Evolutionary conservation across 2,329 filamentous ascomycete species (phyloP), one percentile per base, ranked within the genome.

Genomic region (Curvularia spicifera): DNA sequence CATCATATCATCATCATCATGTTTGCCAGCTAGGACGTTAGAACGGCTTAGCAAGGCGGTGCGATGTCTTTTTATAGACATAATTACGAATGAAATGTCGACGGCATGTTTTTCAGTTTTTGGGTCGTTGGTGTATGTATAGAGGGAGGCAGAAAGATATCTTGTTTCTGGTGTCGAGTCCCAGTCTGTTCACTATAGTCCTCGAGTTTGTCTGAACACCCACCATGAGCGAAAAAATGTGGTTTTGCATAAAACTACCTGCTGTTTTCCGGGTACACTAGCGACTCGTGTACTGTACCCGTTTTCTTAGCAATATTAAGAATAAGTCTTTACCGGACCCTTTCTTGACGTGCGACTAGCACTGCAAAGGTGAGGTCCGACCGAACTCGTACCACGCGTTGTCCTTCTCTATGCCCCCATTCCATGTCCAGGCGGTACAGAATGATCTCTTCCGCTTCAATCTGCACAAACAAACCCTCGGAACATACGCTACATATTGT

Each of bases 401-500:
- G 15, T 18, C 35, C n/a, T 4, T 37, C 6, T 18, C 35, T 37
- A 37, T 37, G 15, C 35, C 15, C 13, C 9, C n/a, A n/a, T n/a
- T 7, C 33, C 13, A 37, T 37, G 28, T 31, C 28, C 24, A 26
- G 24, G 24, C 24, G 24, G 24, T 26, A 4, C 24, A 6, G 24
- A 26, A 4, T 28, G 3, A 28, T 4, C 26, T 35, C 33, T 35
- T 35, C 33, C 33, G 5, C 13, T 12, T 35, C 33, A 35, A 35
- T 1, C 12, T n/a, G 12, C 35, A 8, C 35, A 18, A 8, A 12
- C 2, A 12, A 35, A 6, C 33, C 13, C 33, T 5, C 5, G 12
- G 3, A 48, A 50, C 51, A 46, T 15, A 1, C 48, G 10, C 65
- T 71, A 74, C 73, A 76, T 76, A 54, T 73, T 71, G 47, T 72